Percentiles rank a stretch among this genome's conserved stretches.
Conservation (phyloP, 257 asterid genomes). For the Lycium ferocissimum region DNA sequence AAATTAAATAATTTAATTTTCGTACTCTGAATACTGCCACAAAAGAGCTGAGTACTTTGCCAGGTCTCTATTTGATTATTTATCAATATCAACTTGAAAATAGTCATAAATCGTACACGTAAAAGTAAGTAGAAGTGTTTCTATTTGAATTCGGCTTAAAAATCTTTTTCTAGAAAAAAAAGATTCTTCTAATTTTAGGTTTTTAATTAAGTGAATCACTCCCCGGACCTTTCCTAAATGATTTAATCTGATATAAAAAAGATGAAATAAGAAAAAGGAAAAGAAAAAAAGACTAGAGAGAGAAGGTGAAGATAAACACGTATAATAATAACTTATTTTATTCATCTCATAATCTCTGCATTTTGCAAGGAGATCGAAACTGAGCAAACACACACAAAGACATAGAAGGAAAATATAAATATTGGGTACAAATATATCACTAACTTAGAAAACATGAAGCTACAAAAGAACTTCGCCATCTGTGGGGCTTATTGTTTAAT, state of each 20-base stretch:
- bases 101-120: background rate
- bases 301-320: background rate
- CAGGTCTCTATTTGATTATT: background rate
- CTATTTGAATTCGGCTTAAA: background rate
- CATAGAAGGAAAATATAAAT: background rate
- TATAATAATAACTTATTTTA: background rate
- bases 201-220: background rate
- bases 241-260: background rate
- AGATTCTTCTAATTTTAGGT: background rate
- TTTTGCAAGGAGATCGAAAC: constrained; percentile 23
- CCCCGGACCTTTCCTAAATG: background rate
- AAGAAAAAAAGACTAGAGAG: background rate
- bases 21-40: background rate
- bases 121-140: background rate
- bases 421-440: background rate
- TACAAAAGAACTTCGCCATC: constrained; percentile 11
- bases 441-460: constrained; percentile 15
- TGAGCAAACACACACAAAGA: background rate
- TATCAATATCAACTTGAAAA: background rate
- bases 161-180: background rate
- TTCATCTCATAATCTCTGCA: constrained; percentile 27
- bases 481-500: background rate
- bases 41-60: background rate
- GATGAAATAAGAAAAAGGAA: background rate
- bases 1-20: too few species aligned